phyloP scores from a whole-genome alignment of 108 stramenopile species.

The Pseudonitzschia multiseries region DNA sequence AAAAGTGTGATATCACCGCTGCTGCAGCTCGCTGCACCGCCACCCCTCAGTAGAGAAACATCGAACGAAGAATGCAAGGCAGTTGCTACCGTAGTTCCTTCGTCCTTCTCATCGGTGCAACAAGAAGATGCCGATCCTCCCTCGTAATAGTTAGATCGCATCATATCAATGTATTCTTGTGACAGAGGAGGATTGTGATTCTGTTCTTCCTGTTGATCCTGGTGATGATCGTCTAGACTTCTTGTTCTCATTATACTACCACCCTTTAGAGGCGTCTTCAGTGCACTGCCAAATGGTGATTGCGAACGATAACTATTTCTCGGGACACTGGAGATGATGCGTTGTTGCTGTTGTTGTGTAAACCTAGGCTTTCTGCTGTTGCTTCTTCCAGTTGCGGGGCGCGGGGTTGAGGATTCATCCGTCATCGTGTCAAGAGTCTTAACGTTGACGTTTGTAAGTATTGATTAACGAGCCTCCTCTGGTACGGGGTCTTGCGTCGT shows the following conservation, averaged over 20 bases:
- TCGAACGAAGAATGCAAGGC: slow-evolving; percentile 46
- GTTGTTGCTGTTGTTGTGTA: not conserved
- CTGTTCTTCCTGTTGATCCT: not conserved
- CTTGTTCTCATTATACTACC: slow-evolving; percentile 23
- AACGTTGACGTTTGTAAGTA: not conserved
- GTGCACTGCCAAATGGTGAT: not conserved
- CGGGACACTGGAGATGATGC: not conserved
- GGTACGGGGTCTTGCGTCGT: not conserved
- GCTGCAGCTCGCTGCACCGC: slow-evolving; percentile 6
- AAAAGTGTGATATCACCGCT: not conserved
- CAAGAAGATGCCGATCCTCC: not conserved
- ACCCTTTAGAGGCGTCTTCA: slow-evolving; percentile 5
- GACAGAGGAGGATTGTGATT: not conserved
- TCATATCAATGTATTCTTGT: slow-evolving; percentile 11
- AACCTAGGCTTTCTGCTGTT: not conserved
- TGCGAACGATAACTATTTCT: not conserved
- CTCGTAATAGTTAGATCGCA: not conserved
- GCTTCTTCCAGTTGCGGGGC: not conserved
- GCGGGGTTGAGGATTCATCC: not conserved
- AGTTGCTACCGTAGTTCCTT: slow-evolving; percentile 1
- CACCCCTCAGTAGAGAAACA: slow-evolving; percentile 18
- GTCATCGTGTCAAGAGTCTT: not conserved
- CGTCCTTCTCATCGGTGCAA: not conserved
- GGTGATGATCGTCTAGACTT: slow-evolving; percentile 31
- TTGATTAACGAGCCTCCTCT: not conserved